Evolutionary conservation across 257 asterid species (phyloP), one percentile per base, ranked within the genome.

Genomic region (Galeopsis tetrahit): DNA sequence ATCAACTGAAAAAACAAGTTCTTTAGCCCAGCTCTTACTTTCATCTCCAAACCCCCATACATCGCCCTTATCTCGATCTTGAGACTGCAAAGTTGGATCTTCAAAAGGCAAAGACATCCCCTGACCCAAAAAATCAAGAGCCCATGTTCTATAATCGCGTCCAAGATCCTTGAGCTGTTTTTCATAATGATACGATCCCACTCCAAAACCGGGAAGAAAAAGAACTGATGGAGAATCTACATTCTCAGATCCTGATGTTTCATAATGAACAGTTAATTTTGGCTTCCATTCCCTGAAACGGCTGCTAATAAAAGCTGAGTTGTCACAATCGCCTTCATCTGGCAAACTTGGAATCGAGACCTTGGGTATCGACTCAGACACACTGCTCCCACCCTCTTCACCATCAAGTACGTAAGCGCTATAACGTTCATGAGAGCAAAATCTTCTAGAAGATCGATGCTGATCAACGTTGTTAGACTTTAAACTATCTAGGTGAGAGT

Each of bases 171-270:
- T 84, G 4, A 94, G 78, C 74, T 94, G 99, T 40, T 91, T 94
- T 65, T 89, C 86, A 63, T 91, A 94, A 75, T 94, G 99, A 80
- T 89, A 94, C 7, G 99, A 94, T 63, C 99, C 99, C 74, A 91
- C 99, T 7, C 97, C 99, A 71, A 94, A 94, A 33, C 97, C 97
- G 13, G 99, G 99, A 59, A 94, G 97, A 69, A 91, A 91, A 38
- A 94, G 92, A 75, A 94, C 80, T 0, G 95, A 78, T 2, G 96
- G 93, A 7, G 96, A 84, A 76, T 79, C 82, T 3, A 82, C 83
- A 77, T 94, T 91, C 65, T 77, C 82, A 65, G 83, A 78, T 21
- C 99, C 99, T n/a, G 99, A 82, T 60, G 79, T 83, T 72, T 91
- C 94, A 70, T 89, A 91, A 82, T 91, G 86, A 67, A 94, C 95